Evolutionary conservation across 352 stramenopile genomes (phyloP).

Genomic region (Globisporangium cylindrosporum): DNA sequence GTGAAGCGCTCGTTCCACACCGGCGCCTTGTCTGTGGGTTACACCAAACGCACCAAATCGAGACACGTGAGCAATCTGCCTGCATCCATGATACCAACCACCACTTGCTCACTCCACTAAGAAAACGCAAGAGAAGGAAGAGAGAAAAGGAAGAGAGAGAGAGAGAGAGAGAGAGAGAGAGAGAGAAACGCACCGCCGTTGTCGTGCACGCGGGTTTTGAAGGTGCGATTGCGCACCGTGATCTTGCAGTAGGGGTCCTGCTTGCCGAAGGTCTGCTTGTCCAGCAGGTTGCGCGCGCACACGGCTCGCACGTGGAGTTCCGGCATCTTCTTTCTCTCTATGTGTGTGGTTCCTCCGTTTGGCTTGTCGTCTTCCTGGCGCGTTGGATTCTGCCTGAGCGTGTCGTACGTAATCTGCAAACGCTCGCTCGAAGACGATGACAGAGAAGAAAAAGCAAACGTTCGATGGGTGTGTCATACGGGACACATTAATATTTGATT

Average conservation of each 20-base stretch:
- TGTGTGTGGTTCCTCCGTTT: neutral
- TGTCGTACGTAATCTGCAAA: neutral
- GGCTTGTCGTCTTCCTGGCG: neutral
- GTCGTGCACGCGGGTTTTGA: slow-evolving; percentile 80
- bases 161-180: neutral
- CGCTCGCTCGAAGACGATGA: no score
- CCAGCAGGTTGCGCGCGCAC: slow-evolving; percentile 72
- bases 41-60: no score
- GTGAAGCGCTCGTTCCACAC: slow-evolving; percentile 85
- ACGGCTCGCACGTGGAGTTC: slow-evolving; percentile 80
- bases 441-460: no score
- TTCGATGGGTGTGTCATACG: neutral
- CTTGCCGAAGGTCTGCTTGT: slow-evolving; percentile 85
- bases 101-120: neutral
- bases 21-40: slow-evolving; percentile 50
- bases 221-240: slow-evolving; percentile 49
- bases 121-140: neutral
- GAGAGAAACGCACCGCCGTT: slow-evolving; percentile 56
- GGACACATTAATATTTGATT: neutral
- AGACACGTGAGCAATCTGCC: neutral
- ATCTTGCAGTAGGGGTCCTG: slow-evolving; percentile 85
- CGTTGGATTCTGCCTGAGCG: neutral
- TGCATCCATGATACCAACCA: neutral
- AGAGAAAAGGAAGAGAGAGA: neutral
- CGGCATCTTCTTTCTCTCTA: slow-evolving; percentile 25